A percentile compares a stretch with the other conserved stretches of the same genome.
phyloP scores from a whole-genome alignment of 352 stramenopile genomes.

The Blastocystis sp. region DNA sequence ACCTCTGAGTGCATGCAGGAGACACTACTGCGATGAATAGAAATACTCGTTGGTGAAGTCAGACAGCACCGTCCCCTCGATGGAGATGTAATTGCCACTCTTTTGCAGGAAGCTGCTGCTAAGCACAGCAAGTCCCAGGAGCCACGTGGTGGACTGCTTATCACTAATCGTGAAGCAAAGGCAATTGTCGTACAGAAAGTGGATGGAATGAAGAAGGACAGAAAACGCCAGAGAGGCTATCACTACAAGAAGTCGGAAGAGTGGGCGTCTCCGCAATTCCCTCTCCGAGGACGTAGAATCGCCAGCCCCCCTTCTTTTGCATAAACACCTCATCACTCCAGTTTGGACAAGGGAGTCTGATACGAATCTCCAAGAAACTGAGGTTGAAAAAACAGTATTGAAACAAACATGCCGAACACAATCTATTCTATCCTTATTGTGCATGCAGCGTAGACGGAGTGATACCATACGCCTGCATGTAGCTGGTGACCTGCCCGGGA shows the following conservation, averaged over 20 bases:
- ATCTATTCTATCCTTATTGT: neutral
- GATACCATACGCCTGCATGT: slow-evolving; percentile 78
- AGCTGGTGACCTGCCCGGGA: slow-evolving; percentile 78
- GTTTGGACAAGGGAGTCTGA: neutral
- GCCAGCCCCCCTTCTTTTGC: no score
- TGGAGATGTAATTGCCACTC: neutral
- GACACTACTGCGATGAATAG: no score
- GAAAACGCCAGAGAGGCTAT: no score
- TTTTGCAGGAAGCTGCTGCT: neutral
- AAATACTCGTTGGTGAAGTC: neutral
- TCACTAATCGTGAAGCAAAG: no score
- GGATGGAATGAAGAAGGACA: no score
- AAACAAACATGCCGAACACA: slow-evolving; percentile 28
- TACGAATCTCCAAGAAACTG: neutral
- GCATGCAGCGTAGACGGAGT: slow-evolving; percentile 70
- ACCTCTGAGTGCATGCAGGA: no score
- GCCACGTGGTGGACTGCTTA: no score
- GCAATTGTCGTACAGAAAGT: no score
- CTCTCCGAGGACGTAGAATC: no score
- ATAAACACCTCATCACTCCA: neutral
- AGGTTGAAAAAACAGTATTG: neutral
- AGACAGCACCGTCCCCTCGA: neutral
- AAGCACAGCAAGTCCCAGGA: no score
- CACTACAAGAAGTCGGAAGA: no score
- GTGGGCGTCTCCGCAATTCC: no score